A percentile compares a stretch with the other conserved stretches of the same genome.
phyloP scores from a whole-genome alignment of 768 basidiomycete species.

The Mycena galopus region DNA sequence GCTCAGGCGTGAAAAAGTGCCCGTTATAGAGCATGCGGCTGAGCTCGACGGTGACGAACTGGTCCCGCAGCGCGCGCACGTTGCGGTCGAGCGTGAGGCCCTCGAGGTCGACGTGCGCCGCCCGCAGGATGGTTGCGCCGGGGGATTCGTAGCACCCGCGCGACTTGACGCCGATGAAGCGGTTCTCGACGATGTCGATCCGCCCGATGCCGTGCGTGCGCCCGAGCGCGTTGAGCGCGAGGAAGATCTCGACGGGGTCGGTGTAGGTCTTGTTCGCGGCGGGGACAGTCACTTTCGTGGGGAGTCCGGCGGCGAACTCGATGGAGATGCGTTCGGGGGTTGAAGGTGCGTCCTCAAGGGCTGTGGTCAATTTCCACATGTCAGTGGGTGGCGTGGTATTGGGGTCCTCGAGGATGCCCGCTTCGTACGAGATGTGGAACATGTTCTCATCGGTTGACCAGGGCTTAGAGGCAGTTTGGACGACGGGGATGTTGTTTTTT shows the following conservation, averaged over 20 bases:
- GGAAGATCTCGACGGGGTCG: slow-evolving; percentile 96
- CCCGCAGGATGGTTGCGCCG: slow-evolving; percentile 94
- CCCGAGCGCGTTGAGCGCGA: slow-evolving; percentile 90
- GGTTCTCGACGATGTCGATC: slow-evolving; percentile 99
- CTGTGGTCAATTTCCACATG: slow-evolving; percentile 98
- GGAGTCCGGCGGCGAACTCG: slow-evolving; percentile 90
- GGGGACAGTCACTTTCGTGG: slow-evolving; percentile 81
- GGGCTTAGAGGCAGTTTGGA: slow-evolving; percentile 95
- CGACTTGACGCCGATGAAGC: slow-evolving; percentile 99
- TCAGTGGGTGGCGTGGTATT: slow-evolving; percentile 92
- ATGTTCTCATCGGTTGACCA: slow-evolving; percentile 99
- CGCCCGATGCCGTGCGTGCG: slow-evolving; percentile 96
- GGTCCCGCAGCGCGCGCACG: slow-evolving; percentile 93
- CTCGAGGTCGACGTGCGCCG: slow-evolving; percentile 96
- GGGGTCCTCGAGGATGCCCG: slow-evolving; percentile 98
- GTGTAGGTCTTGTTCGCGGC: slow-evolving; percentile 74
- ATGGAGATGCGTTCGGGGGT: slow-evolving; percentile 85
- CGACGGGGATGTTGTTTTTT: slow-evolving; percentile 90
- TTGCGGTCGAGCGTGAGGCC: slow-evolving; percentile 98
- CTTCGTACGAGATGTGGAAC: slow-evolving; percentile 99
- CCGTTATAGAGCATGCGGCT: slow-evolving; percentile 97
- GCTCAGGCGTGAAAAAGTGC: slow-evolving; percentile 99
- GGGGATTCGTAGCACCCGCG: slow-evolving; percentile 99
- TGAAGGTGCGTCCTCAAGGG: slow-evolving; percentile 85
- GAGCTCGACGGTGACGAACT: slow-evolving; percentile 93